A percentile compares a stretch with the other conserved stretches of the same genome.
These are phyloP conservation scores for Capsicum pubescens DNA, from an alignment of 257 asterid genomes.

Conservation along the genomic window DNA sequence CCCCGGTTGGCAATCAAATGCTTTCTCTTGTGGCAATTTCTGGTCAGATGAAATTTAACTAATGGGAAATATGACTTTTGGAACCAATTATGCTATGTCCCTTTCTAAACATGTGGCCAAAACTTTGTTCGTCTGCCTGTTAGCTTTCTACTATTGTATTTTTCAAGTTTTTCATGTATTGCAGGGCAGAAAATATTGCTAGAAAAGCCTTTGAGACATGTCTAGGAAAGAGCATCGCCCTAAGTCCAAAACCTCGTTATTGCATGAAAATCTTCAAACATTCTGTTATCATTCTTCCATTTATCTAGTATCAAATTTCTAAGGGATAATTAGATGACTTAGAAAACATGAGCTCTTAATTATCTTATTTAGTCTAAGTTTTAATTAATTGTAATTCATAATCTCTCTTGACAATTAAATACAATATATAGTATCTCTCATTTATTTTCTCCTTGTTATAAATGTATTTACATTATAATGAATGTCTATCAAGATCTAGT, in stretches of 20 bases:
- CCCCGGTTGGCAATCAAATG: constrained; percentile 84
- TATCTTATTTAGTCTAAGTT: too few species aligned
- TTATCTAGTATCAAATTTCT: not conserved
- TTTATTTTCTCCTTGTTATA: too few species aligned
- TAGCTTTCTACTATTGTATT: not conserved
- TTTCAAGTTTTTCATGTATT: not conserved
- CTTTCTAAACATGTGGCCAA: not conserved
- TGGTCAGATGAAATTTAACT: constrained; percentile 29
- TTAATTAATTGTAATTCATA: too few species aligned
- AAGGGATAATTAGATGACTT: too few species aligned
- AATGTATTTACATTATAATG: too few species aligned
- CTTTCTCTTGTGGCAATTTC: constrained; percentile 85
- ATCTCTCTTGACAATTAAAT: too few species aligned
- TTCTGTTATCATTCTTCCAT: not conserved
- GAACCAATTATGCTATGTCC: not conserved
- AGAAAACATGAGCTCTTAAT: too few species aligned
- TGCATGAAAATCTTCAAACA: not conserved
- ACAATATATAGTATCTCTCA: too few species aligned
- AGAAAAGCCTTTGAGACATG: not conserved
- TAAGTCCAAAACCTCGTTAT: not conserved
- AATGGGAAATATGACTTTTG: not conserved
- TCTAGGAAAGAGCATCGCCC: not conserved
- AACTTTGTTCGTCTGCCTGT: not conserved
- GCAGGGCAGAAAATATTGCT: not conserved
- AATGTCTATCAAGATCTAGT: too few species aligned